Percentiles rank a stretch among this genome's conserved stretches.
Evolutionary conservation across 495 filamentous ascomycete species (phyloP).

Genomic region (Penicillium ochrochloron): DNA sequence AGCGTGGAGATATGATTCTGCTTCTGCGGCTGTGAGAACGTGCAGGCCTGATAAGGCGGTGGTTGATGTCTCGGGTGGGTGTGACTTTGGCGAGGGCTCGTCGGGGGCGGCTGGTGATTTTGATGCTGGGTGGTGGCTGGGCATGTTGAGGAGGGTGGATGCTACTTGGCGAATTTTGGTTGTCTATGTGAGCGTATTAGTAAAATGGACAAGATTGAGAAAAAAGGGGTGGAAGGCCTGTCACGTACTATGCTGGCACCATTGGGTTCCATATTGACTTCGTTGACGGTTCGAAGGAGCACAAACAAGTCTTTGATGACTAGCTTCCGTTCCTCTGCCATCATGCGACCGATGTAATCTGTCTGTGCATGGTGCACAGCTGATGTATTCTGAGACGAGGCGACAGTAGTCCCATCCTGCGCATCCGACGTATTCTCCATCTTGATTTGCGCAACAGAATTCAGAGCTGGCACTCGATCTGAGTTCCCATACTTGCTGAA

Average conservation of each 20-base stretch:
- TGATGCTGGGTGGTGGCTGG: slow-evolving; percentile 39
- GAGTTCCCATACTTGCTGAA: slow-evolving; percentile 42
- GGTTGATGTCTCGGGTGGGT: slow-evolving; percentile 11
- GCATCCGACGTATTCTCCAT: slow-evolving; percentile 20
- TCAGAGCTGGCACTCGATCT: slow-evolving; percentile 25
- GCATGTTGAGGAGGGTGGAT: slow-evolving; percentile 69
- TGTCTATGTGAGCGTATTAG: too few species aligned
- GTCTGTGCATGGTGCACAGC: slow-evolving; percentile 43
- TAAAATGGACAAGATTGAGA: slow-evolving; percentile 5
- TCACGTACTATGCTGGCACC: slow-evolving; percentile 66
- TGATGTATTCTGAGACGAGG: slow-evolving; percentile 8
- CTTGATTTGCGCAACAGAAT: slow-evolving; percentile 24
- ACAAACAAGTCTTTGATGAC: slow-evolving; percentile 76
- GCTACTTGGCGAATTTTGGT: slow-evolving; percentile 77
- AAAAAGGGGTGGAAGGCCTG: background rate
- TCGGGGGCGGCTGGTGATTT: slow-evolving; percentile 13
- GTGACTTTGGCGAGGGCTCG: slow-evolving; percentile 16
- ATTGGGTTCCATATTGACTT: slow-evolving; percentile 84
- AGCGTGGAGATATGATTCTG: slow-evolving; percentile 65
- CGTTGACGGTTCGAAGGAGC: slow-evolving; percentile 70
- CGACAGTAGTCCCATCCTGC: background rate
- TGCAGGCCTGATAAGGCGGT: slow-evolving; percentile 35
- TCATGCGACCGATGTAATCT: slow-evolving; percentile 53
- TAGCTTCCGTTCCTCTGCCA: slow-evolving; percentile 70
- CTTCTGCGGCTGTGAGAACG: slow-evolving; percentile 45